Evolutionary conservation across 768 basidiomycete genomes (phyloP), one percentile per base, ranked within the genome.

Genomic region (Suillus weaverae): DNA sequence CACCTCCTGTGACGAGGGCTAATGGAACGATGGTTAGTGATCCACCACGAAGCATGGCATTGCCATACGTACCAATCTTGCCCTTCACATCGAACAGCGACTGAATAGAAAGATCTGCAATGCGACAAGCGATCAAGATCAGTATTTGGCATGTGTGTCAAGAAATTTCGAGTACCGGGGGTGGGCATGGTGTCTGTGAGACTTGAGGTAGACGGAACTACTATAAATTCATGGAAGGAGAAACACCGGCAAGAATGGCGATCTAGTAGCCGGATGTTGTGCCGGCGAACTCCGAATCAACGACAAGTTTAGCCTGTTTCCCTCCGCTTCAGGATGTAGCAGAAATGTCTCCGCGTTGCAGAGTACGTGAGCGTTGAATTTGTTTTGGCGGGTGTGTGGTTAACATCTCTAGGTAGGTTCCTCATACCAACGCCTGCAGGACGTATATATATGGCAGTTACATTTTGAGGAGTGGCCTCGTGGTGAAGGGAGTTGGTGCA

Each of bases 1-100:
- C 87, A 26, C 94, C 94, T 3, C 94, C 94, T 1, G 92, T 94
- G 22, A 94, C 85, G 54, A 94, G 85, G 59, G 89, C 91, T 90
- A 53, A 18, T 30, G n/a, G 22, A n/a, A 41, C 22, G 9, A 18
- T 26, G 54, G 22, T 55, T 22, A 61, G 53, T 33, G 36, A 63
- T n/a, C 62, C 36, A 36, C 30, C 30, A 53, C 13, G 51, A 33
- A 9, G 11, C 22, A 13, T 41, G 10, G 46, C 30, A 36, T 38
- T 35, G 56, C 39, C 51, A 64, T 39, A 71, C 80, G 36, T 65
- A 89, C 89, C 89, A 67, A 88, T 86, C 77, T 90, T 91, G 67
- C 85, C 89, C 74, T 82, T 81, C 66, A 92, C 86, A 71, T 83
- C 80, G 81, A 89, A 91, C 54, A 92, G 74, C 4, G 83, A 81